Evolutionary conservation across 768 basidiomycete genomes (phyloP).

Genomic region (Boletus pseudo-olivaceus): DNA sequence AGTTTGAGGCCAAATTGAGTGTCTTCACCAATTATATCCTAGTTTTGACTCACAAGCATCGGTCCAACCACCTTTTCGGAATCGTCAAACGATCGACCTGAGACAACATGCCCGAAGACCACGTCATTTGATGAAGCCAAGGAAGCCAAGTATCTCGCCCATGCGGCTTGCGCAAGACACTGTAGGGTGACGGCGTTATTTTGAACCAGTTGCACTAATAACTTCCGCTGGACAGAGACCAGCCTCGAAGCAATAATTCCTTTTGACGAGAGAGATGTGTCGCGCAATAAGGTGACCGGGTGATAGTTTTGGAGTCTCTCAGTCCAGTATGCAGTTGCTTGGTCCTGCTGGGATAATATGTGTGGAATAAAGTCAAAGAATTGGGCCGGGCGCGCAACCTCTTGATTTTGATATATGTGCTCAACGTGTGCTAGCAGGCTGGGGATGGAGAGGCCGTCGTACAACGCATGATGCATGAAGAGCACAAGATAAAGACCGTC

Average conservation of each 20-base stretch:
- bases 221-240: conserved; percentile 9
- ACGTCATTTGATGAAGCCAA: conserved; percentile 30
- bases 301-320: conserved; percentile 24
- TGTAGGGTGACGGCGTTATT: conserved; percentile 33
- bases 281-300: conserved; percentile 19
- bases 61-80: conserved; percentile 46
- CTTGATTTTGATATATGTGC: conserved; percentile 27
- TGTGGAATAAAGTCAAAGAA: conserved; percentile 38
- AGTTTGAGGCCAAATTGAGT: background rate
- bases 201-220: conserved; percentile 13
- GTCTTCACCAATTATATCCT: background rate
- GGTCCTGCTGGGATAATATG: conserved; percentile 36
- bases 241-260: conserved; percentile 10
- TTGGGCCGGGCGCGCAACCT: conserved; percentile 18
- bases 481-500: conserved; percentile 30
- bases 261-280: conserved; percentile 7
- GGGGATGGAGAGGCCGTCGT: conserved; percentile 44
- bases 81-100: conserved; percentile 39
- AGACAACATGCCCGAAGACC: conserved; percentile 46
- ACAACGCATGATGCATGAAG: conserved; percentile 46
- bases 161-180: conserved; percentile 35
- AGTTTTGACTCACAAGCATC: conserved; percentile 36
- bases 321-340: conserved; percentile 39
- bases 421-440: conserved; percentile 34
- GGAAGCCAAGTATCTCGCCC: conserved; percentile 26